These are phyloP conservation scores for Endogone sp. DNA, from an alignment of 192 early-diverging fungal species.

Conservation along the genomic window DNA sequence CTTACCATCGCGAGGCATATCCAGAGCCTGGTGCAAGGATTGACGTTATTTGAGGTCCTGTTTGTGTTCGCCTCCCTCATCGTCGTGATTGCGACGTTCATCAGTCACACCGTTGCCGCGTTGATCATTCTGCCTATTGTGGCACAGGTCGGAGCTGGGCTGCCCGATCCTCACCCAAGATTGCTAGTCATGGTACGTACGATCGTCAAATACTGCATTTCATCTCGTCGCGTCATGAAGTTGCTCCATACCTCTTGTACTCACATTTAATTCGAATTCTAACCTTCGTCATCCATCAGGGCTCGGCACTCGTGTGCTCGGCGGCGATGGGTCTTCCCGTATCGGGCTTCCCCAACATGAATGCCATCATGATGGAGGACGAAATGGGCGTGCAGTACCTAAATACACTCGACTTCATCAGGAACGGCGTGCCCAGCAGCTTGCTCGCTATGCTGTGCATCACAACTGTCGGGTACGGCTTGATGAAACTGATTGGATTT, in stretches of 20 bases:
- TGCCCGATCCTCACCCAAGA: slow-evolving; percentile 75
- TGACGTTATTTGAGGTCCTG: slow-evolving; percentile 68
- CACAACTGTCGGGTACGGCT: slow-evolving; percentile 71
- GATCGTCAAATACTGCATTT: slow-evolving; percentile 13
- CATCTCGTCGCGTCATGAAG: slow-evolving; percentile 10
- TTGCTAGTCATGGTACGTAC: slow-evolving; percentile 73
- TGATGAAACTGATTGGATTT: slow-evolving; percentile 59
- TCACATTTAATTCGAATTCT: slow-evolving; percentile 1
- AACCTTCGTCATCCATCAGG: slow-evolving; percentile 25
- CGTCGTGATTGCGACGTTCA: slow-evolving; percentile 84
- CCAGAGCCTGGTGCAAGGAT: slow-evolving; percentile 55
- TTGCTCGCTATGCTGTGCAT: slow-evolving; percentile 68
- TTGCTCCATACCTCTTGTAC: slow-evolving; percentile 18
- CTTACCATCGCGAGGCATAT: slow-evolving; percentile 71
- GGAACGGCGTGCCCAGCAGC: slow-evolving; percentile 73
- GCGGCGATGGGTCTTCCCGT: slow-evolving; percentile 92
- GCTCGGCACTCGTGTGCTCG: slow-evolving; percentile 78
- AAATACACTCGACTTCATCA: slow-evolving; percentile 78
- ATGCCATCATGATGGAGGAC: slow-evolving; percentile 91
- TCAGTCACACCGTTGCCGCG: slow-evolving; percentile 93
- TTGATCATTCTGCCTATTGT: slow-evolving; percentile 96
- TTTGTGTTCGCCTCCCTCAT: slow-evolving; percentile 77
- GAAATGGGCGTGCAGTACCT: slow-evolving; percentile 82
- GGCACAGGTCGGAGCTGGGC: slow-evolving; percentile 72
- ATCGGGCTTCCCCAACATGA: slow-evolving; percentile 97